Evolutionary conservation across 805 yeast genomes (phyloP), one percentile per base, ranked within the genome.

Genomic region (Cyberlindnera xishuangbannaensis): DNA sequence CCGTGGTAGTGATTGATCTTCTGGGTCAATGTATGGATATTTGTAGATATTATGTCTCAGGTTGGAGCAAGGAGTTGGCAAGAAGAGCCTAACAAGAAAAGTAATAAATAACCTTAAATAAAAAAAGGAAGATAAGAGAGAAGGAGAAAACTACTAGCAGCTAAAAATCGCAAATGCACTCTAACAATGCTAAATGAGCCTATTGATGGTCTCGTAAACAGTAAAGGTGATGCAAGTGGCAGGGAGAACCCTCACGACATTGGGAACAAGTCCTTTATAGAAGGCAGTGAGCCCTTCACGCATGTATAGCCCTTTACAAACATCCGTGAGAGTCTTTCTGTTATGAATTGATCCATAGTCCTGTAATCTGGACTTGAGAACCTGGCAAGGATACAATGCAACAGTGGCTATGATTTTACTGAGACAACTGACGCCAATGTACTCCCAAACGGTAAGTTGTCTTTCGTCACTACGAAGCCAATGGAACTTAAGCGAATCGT

Each of bases 191-290:
- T 26, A 28, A 22, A 25, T 27, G 29, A 31, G 9, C 32, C 33
- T 52, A 32, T 61, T 69, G 42, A 73, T 62, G 25, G 70, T 65
- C 53, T 92, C 98, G 50, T 92, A 92, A 5, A 83, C 83, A 5
- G 82, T 65, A 53, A 92, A 86, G 0, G 97, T 92, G 10, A 88
- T 72, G 51, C 95, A 83, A 4, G 97, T 88, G 2, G 96, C 87
- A 0, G 98, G 98, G 5, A 92, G 68, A 1, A 90, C 95, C 29
- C 97, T 65, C 2, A 83, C 38, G 13, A 90, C 52, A 43, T 87
- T 88, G 2, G 95, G 81, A 2, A 75, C 59, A 13, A 92, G 57
- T 0, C 98, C 98, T 45, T 82, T 79, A 55, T 92, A 92, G 40
- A 88, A 81, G 0, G 87, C 95, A 10, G 48, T 41, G 4, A 73